A percentile compares a stretch with the other conserved stretches of the same genome.
Conservation (phyloP, 2,329 filamentous ascomycete genomes). For the Neopestalotiopsis clavispora region DNA sequence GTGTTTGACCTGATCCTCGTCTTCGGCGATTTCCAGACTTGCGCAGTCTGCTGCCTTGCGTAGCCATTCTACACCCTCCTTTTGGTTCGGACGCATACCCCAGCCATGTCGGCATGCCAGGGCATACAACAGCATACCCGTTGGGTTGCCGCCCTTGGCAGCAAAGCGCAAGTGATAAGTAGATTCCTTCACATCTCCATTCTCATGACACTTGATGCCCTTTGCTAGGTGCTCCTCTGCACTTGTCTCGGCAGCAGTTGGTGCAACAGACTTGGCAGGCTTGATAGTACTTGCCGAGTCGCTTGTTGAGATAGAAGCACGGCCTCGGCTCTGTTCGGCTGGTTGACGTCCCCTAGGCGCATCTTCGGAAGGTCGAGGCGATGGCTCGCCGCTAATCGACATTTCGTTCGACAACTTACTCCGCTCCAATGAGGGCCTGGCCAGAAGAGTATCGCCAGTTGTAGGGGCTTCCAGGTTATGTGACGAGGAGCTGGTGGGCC, state of each 20-base stretch:
- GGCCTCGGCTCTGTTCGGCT: conserved; percentile 44
- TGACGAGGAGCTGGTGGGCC: conserved; percentile 61
- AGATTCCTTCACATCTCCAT: conserved; percentile 86
- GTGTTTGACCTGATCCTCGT: conserved; percentile 70
- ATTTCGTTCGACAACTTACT: conserved; percentile 57
- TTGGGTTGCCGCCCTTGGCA: conserved; percentile 83
- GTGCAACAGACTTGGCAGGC: conserved; percentile 50
- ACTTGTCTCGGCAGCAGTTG: conserved; percentile 71
- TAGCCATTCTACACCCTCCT: conserved; percentile 90
- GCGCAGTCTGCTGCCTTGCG: conserved; percentile 88
- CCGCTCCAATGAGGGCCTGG: conserved; percentile 54
- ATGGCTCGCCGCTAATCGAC: conserved; percentile 45
- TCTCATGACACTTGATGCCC: conserved; percentile 88
- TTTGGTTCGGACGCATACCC: conserved; percentile 93
- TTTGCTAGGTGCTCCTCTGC: conserved; percentile 89
- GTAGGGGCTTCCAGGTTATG: conserved; percentile 38
- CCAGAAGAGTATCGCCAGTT: conserved; percentile 43
- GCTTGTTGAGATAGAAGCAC: conserved; percentile 53
- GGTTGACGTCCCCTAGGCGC: conserved; percentile 50
- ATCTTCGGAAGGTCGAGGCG: conserved; percentile 56
- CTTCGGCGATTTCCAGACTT: conserved; percentile 81
- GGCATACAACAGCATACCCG: conserved; percentile 94
- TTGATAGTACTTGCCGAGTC: conserved; percentile 62
- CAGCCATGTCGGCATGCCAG: conserved; percentile 95
- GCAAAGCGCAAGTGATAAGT: conserved; percentile 95